A percentile compares a stretch with the other conserved stretches of the same genome.
Conservation (phyloP, 306 rosid species). For the Parietaria judaica region DNA sequence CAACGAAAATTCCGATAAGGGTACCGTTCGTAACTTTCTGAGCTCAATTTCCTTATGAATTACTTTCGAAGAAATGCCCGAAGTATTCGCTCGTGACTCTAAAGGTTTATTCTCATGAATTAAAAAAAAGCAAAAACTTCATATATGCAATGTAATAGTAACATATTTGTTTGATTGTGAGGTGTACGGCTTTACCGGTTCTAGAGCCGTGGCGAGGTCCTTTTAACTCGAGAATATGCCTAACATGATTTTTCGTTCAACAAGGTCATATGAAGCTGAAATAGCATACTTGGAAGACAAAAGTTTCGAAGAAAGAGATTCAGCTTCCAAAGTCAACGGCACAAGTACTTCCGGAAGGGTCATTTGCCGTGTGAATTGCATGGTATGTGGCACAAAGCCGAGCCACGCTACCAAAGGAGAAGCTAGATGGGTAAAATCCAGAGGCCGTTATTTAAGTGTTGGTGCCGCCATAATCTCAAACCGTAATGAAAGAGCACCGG, state of each 20-base stretch:
- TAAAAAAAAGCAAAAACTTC: too few relatives aligned
- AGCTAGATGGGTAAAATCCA: constrained; percentile 60
- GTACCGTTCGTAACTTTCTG: background rate
- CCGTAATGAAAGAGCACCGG: constrained; percentile 89
- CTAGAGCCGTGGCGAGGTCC: too few relatives aligned
- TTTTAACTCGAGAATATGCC: too few relatives aligned
- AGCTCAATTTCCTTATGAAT: background rate
- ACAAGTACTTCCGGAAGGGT: constrained; percentile 36
- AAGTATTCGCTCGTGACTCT: background rate
- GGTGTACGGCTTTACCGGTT: too few relatives aligned
- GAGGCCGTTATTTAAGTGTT: constrained; percentile 70
- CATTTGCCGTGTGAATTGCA: constrained; percentile 67
- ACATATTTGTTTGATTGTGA: too few relatives aligned
- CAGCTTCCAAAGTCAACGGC: constrained; percentile 28
- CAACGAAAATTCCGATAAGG: background rate
- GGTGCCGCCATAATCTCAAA: constrained; percentile 90
- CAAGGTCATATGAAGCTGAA: constrained; percentile 92
- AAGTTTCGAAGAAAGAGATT: constrained; percentile 37
- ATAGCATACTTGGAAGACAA: constrained; percentile 63
- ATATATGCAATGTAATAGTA: background rate
- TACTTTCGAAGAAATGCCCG: background rate
- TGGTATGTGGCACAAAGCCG: constrained; percentile 46
- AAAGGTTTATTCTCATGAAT: background rate
- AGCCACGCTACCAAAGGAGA: constrained; percentile 24
- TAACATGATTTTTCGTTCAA: background rate